Evolutionary conservation across 2,329 filamentous ascomycete species (phyloP).

Genomic region (Monosporascus sp.): DNA sequence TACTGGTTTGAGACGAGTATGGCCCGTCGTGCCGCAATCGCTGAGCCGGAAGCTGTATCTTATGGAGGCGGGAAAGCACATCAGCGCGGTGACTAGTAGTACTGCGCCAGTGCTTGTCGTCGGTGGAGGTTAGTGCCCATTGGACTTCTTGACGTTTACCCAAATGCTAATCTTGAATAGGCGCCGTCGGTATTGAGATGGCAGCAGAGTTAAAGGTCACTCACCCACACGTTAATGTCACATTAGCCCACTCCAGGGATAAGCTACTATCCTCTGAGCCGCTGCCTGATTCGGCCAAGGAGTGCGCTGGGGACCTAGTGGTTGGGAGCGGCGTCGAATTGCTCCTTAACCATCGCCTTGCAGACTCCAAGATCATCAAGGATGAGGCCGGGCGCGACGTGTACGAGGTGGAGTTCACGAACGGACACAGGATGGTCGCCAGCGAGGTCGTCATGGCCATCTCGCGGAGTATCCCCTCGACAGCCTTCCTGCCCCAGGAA

Average conservation of each 20-base stretch:
- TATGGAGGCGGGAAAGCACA: conserved; percentile 55
- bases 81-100: conserved; percentile 47
- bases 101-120: conserved; percentile 62
- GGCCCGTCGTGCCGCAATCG: conserved; percentile 68
- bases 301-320: conserved; percentile 53
- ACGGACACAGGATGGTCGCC: conserved; percentile 54
- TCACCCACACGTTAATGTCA: conserved; percentile 61
- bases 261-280: conserved; percentile 69
- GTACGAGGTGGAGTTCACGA: conserved; percentile 52
- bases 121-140: conserved; percentile 51
- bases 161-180: conserved; percentile 24
- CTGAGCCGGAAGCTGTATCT: conserved; percentile 58
- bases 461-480: conserved; percentile 57
- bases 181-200: conserved; percentile 78
- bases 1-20: conserved; percentile 64
- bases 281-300: conserved; percentile 64
- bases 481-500: conserved; percentile 54
- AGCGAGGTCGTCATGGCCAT: conserved; percentile 67
- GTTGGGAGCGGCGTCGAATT: conserved; percentile 60
- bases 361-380: conserved; percentile 40
- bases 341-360: conserved; percentile 56
- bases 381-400: conserved; percentile 34
- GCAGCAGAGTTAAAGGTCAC: conserved; percentile 69
- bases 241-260: conserved; percentile 66
- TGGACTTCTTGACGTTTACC: neutral